Percentiles rank a stretch among this genome's conserved stretches.
phyloP scores from a whole-genome alignment of 2,329 filamentous ascomycete genomes.

The Penicillium digitatum region DNA sequence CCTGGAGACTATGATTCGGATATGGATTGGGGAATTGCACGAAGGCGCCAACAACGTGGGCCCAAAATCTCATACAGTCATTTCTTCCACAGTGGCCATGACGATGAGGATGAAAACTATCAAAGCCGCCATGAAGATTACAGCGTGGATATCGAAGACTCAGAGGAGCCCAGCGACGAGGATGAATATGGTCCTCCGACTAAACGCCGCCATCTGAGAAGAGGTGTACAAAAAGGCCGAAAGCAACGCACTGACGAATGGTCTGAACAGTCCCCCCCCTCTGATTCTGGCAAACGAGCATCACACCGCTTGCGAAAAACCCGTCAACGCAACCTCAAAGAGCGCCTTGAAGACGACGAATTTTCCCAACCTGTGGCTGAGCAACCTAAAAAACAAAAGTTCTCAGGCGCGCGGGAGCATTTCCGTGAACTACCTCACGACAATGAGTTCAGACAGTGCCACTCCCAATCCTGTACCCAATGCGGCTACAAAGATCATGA shows the following conservation, averaged over 20 bases:
- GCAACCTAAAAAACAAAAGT: constrained; percentile 45
- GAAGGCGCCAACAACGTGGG: not conserved
- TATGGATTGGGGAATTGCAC: not conserved
- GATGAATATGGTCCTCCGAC: not conserved
- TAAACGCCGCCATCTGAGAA: not conserved
- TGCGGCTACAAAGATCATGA: constrained; percentile 59
- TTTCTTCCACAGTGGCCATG: not conserved
- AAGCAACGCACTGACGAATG: not conserved
- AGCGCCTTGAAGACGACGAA: constrained; percentile 36
- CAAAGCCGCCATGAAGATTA: not conserved
- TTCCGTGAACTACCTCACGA: constrained; percentile 62
- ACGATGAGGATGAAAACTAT: not conserved
- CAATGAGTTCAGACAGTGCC: constrained; percentile 65
- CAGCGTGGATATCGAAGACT: not conserved
- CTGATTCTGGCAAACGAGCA: constrained; percentile 21
- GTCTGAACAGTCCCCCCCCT: constrained; percentile 12
- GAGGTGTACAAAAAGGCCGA: not conserved
- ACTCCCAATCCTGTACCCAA: constrained; percentile 67
- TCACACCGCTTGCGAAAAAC: constrained; percentile 32
- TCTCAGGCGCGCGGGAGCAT: constrained; percentile 65
- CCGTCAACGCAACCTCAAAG: constrained; percentile 43
- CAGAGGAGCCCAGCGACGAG: not conserved
- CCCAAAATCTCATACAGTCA: not conserved
- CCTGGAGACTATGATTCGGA: constrained; percentile 3
- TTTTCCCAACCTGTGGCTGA: constrained; percentile 37